Evolutionary conservation across 352 stramenopile genomes (phyloP), one percentile per base, ranked within the genome.

Genomic region (Phytophthora pluvialis): DNA sequence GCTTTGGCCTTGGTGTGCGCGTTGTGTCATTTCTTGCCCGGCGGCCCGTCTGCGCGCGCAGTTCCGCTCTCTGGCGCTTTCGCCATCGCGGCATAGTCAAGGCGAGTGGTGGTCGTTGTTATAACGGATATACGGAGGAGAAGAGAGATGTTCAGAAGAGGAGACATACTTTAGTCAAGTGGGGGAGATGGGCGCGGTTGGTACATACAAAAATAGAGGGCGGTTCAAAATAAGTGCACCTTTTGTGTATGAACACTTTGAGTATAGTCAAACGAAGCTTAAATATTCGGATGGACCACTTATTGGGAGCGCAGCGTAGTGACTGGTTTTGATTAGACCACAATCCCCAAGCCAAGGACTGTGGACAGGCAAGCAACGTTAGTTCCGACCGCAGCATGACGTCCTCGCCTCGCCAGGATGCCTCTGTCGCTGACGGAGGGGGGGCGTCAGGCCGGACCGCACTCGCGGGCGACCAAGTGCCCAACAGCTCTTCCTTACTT

Each of bases 361-460:
- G 43, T 74, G 67, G 67, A 71, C 55, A 67, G 67, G 35, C 67
- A 43, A 51, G 35, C 45, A 56, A 69, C 43, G 60, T 60, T 64
- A 53, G n/a, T 55, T 59, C 60, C 51, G 33, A 50, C 51, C 10
- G 38, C n/a, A 59, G 46, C 62, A 70, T 65, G 55, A 70, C 62
- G 47, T 25, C 21, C 36, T 39, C 3, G n/a, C 33, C 47, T 55
- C 40, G 39, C 44, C 49, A 61, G 32, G 50, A 61, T 51, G 42
- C 38, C 43, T 45, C 26, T 50, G 26, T 50, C 25, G 47, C 52
- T 57, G 46, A 43, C 43, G 54, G 38, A n/a, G n/a, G 29, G 10
- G 36, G 4, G 10, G 3, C 21, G 38, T 29, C 28, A 58, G 42
- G 1, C 3, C 21, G 5, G 8, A n/a, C 16, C 52, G 45, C 54